Percentiles rank a stretch among this genome's conserved stretches.
Conservation (phyloP, 2,329 filamentous ascomycete genomes). For the Claviceps spartinae region DNA sequence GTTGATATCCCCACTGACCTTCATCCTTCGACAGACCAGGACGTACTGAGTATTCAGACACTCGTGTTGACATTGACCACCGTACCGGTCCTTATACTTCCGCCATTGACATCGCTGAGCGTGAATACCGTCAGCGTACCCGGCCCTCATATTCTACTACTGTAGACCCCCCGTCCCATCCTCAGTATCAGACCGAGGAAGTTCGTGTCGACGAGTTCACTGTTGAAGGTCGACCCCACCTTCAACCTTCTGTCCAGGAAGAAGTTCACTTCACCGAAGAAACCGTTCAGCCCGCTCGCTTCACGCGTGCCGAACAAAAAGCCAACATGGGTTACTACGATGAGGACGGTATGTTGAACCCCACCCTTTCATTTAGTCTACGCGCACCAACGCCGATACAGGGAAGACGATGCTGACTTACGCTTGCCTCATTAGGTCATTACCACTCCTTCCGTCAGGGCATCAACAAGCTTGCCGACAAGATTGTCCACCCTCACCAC, state of each 20-base stretch:
- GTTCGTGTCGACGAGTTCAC: slow-evolving; percentile 22
- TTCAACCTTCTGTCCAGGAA: slow-evolving; percentile 36
- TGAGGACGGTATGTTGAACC: slow-evolving; percentile 38
- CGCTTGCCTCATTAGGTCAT: slow-evolving; percentile 29
- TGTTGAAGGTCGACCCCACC: slow-evolving; percentile 20
- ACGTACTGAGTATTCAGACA: slow-evolving; percentile 41
- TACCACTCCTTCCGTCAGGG: slow-evolving; percentile 46
- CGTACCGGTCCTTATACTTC: slow-evolving; percentile 34
- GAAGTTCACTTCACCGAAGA: slow-evolving; percentile 49
- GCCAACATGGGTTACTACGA: slow-evolving; percentile 54
- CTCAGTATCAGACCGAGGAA: slow-evolving; percentile 19
- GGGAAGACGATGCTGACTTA: slow-evolving; percentile 7
- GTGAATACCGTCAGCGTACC: slow-evolving; percentile 50
- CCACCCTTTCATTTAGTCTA: neutral
- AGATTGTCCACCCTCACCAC: slow-evolving; percentile 33
- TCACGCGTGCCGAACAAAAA: slow-evolving; percentile 28
- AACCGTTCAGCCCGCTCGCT: slow-evolving; percentile 45
- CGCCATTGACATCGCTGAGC: slow-evolving; percentile 50
- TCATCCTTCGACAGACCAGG: slow-evolving; percentile 15
- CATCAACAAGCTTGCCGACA: slow-evolving; percentile 44
- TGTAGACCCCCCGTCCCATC: slow-evolving; percentile 20
- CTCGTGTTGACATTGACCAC: slow-evolving; percentile 51
- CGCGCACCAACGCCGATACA: slow-evolving; percentile 3
- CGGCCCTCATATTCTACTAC: slow-evolving; percentile 33
- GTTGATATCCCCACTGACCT: slow-evolving; percentile 6